Percentiles rank a stretch among this genome's conserved stretches.
These are phyloP conservation scores for Malassezia brasiliensis DNA, from an alignment of 1,284 basidiomycete genomes.

Conservation along the genomic window DNA sequence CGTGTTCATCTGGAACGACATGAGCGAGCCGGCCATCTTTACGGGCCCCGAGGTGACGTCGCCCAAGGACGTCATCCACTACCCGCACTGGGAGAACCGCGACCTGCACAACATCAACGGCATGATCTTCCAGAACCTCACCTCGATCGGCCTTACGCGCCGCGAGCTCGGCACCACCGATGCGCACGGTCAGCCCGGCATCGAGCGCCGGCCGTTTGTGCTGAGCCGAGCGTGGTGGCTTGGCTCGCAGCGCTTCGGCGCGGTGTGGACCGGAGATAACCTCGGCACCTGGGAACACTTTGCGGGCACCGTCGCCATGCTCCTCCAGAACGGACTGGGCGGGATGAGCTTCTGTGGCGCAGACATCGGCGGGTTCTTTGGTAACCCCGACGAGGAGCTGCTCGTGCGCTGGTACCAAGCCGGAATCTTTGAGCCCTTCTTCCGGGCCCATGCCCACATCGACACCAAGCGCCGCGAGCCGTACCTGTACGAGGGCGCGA, in stretches of 20 bases:
- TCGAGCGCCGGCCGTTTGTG: constrained; percentile 63
- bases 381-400: constrained; percentile 87
- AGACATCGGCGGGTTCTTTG: constrained; percentile 97
- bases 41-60: constrained; percentile 97
- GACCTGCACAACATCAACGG: constrained; percentile 84
- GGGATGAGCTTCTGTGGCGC: constrained; percentile 89
- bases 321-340: constrained; percentile 77
- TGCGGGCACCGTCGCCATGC: constrained; percentile 85
- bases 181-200: constrained; percentile 52
- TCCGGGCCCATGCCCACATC: constrained; percentile 94
- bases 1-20: constrained; percentile 94
- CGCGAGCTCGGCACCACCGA: constrained; percentile 60
- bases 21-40: constrained; percentile 98
- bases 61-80: constrained; percentile 83
- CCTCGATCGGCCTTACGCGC: constrained; percentile 67
- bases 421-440: constrained; percentile 90
- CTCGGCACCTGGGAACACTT: constrained; percentile 96
- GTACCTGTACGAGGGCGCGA: constrained; percentile 79
- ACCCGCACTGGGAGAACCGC: constrained; percentile 92
- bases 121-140: constrained; percentile 59
- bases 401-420: constrained; percentile 95
- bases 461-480: constrained; percentile 97
- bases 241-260: constrained; percentile 87
- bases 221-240: constrained; percentile 89
- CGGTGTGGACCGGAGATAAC: constrained; percentile 99